Evolutionary conservation across 768 basidiomycete species (phyloP).

Genomic region (Tephrocybe sp.): DNA sequence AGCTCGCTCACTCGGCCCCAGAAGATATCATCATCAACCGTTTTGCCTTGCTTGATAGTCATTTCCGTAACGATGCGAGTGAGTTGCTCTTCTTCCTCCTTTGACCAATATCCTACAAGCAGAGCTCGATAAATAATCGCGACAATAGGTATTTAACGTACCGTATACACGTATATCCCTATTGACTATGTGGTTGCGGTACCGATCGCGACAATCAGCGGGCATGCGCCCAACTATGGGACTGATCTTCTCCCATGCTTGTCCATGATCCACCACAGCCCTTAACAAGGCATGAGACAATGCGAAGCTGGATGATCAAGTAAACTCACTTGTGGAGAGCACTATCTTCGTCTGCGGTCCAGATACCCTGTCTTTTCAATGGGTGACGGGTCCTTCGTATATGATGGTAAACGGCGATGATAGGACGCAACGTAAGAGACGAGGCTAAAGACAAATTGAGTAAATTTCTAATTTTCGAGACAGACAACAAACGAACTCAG

Average conservation of each 20-base stretch:
- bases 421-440: constrained; percentile 72
- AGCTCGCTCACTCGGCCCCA: constrained; percentile 76
- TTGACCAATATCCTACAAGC: constrained; percentile 64
- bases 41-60: constrained; percentile 70
- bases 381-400: constrained; percentile 72
- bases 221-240: constrained; percentile 70
- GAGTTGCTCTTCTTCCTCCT: constrained; percentile 75
- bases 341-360: constrained; percentile 67
- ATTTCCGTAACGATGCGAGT: constrained; percentile 75
- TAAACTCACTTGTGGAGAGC: constrained; percentile 56
- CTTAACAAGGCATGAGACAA: constrained; percentile 35
- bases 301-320: neutral
- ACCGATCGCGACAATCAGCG: constrained; percentile 82
- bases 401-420: constrained; percentile 84
- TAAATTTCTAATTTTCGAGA: neutral
- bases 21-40: constrained; percentile 77
- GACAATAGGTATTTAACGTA: constrained; percentile 22
- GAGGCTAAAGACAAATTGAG: constrained; percentile 51
- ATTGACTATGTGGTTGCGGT: constrained; percentile 78
- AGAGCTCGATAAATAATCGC: neutral
- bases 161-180: constrained; percentile 64
- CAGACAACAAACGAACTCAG: constrained; percentile 53
- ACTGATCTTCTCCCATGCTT: constrained; percentile 82
- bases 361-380: constrained; percentile 65
- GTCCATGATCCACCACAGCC: constrained; percentile 67